Evolutionary conservation across 2,329 filamentous ascomycete genomes (phyloP).

Genomic region (Fusarium poae): DNA sequence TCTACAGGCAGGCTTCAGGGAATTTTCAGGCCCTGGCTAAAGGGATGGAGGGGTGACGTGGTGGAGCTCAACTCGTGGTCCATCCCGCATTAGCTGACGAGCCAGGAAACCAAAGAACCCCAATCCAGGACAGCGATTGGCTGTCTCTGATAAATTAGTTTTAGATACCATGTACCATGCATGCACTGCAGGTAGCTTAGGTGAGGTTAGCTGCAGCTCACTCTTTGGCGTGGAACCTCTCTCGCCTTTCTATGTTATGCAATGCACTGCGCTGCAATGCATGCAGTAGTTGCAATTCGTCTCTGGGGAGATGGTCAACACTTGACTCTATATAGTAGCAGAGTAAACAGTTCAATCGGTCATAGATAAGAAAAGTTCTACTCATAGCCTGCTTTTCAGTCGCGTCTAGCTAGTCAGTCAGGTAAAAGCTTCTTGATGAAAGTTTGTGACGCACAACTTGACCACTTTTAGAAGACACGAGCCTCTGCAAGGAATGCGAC

Average conservation of each 20-base stretch:
- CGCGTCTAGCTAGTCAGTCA: background rate
- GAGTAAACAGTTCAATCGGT: conserved; percentile 32
- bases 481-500: conserved; percentile 1
- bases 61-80: conserved; percentile 44
- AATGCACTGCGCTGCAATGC: background rate
- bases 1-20: conserved; percentile 25
- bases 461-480: conserved; percentile 1
- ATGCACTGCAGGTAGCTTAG: background rate
- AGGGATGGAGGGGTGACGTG: conserved; percentile 42
- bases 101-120: conserved; percentile 34
- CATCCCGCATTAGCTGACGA: conserved; percentile 48
- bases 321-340: conserved; percentile 6
- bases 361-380: conserved; percentile 17
- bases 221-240: conserved; percentile 33
- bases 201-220: conserved; percentile 41
- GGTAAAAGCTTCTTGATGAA: background rate
- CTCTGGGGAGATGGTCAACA: conserved; percentile 34
- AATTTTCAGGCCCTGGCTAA: conserved; percentile 23
- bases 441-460: conserved; percentile 10
- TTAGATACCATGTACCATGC: conserved; percentile 10
- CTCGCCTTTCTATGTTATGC: background rate
- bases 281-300: conserved; percentile 37
- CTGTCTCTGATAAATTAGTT: conserved; percentile 44
- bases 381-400: background rate
- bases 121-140: conserved; percentile 40